Evolutionary conservation across 2,329 filamentous ascomycete genomes (phyloP).

Genomic region (Fusarium floridanum): DNA sequence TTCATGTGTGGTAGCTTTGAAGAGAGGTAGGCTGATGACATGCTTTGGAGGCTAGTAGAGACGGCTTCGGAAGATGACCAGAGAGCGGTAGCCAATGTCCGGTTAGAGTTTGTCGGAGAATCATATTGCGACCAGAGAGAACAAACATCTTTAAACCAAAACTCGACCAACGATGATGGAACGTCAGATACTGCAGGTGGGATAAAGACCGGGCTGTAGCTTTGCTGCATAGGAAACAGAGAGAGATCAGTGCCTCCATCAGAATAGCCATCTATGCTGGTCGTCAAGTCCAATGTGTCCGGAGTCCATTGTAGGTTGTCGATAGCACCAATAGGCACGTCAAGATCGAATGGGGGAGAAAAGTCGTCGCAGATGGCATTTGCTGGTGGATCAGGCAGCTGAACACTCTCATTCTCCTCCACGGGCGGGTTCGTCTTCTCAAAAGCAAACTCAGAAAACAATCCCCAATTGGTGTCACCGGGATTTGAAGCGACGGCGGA

Average conservation of each 20-base stretch:
- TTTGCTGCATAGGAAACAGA: slow-evolving; percentile 17
- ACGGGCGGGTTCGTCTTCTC: not conserved
- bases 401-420: not conserved
- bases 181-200: slow-evolving; percentile 28
- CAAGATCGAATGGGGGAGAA: slow-evolving; percentile 10
- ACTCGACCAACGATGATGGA: slow-evolving; percentile 49
- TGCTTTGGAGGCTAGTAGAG: slow-evolving; percentile 56
- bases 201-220: slow-evolving; percentile 10
- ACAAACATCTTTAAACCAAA: slow-evolving; percentile 57
- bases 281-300: slow-evolving; percentile 14
- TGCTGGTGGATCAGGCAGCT: not conserved
- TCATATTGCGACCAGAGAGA: slow-evolving; percentile 57
- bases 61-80: slow-evolving; percentile 56
- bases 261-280: not conserved
- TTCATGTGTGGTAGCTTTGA: slow-evolving; percentile 51
- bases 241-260: slow-evolving; percentile 11
- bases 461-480: slow-evolving; percentile 7
- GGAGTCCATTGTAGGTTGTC: slow-evolving; percentile 22
- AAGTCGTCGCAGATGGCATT: not conserved
- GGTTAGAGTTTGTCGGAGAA: slow-evolving; percentile 55
- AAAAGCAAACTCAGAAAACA: slow-evolving; percentile 28
- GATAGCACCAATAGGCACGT: not conserved
- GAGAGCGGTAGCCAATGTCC: slow-evolving; percentile 52
- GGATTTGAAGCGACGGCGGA: not conserved
- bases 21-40: slow-evolving; percentile 55